Conservation (phyloP, 257 asterid species). For the Haberlea rhodopensis region DNA sequence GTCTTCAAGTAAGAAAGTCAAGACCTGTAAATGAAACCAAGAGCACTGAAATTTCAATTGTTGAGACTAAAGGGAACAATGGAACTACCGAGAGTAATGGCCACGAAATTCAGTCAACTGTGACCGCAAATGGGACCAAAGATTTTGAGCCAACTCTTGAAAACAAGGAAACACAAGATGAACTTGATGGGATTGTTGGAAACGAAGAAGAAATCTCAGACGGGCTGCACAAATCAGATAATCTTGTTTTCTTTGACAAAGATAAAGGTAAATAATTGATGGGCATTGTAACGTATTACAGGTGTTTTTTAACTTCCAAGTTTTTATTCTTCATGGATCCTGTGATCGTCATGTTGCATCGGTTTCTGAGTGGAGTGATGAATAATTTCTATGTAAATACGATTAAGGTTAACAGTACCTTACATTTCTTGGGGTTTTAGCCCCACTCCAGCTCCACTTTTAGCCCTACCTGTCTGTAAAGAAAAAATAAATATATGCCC, state of each 20-base stretch:
- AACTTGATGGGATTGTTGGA: slow-evolving; percentile 27
- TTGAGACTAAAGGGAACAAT: too few species aligned
- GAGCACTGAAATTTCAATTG: too few species aligned
- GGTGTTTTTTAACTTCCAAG: slow-evolving; percentile 14
- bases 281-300: neutral
- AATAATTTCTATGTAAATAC: too few species aligned
- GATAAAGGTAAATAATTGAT: too few species aligned
- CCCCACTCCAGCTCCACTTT: too few species aligned
- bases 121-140: slow-evolving; percentile 30
- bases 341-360: neutral
- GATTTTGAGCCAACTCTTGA: slow-evolving; percentile 19
- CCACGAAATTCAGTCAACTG: neutral
- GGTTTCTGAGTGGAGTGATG: neutral
- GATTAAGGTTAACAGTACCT: slow-evolving; percentile 23
- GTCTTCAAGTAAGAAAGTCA: slow-evolving; percentile 41
- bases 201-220: slow-evolving; percentile 30
- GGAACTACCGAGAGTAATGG: too few species aligned
- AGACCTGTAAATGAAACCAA: slow-evolving; percentile 20
- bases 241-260: slow-evolving; percentile 55
- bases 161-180: slow-evolving; percentile 29
- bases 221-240: slow-evolving; percentile 28
- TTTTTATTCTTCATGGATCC: slow-evolving; percentile 7
- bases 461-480: slow-evolving; percentile 49
- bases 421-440: slow-evolving; percentile 19
- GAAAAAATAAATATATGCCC: slow-evolving; percentile 24